Percentiles rank a stretch among this genome's conserved stretches.
These are phyloP conservation scores for Leptographium lundbergii DNA, from an alignment of 2,329 filamentous ascomycete species.

Conservation along the genomic window DNA sequence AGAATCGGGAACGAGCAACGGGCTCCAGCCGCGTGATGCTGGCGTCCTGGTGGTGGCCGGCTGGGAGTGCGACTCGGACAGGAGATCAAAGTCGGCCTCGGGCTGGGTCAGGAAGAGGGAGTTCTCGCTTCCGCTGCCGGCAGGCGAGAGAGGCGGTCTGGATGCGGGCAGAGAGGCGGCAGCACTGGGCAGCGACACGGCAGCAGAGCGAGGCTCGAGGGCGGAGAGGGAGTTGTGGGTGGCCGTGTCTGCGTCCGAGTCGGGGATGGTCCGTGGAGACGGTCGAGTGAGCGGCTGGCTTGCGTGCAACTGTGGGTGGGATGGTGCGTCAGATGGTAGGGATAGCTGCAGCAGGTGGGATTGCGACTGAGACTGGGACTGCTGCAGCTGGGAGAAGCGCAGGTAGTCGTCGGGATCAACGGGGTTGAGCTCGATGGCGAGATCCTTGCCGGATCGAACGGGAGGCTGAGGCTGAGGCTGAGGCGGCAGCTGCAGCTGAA, in stretches of 20 bases:
- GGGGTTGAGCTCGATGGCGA: constrained; percentile 2
- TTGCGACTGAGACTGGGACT: background rate
- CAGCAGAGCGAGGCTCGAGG: background rate
- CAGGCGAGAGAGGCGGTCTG: background rate
- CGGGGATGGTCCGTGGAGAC: constrained; percentile 8
- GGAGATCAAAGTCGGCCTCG: constrained; percentile 3
- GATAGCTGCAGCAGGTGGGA: background rate
- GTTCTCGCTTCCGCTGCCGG: too few species aligned
- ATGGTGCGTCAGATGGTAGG: too few species aligned
- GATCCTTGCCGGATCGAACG: background rate
- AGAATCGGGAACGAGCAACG: background rate
- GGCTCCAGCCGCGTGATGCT: background rate
- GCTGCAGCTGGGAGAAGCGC: background rate
- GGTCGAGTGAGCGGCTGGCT: background rate
- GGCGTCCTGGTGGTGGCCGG: background rate
- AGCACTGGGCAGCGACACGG: background rate
- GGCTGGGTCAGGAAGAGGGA: constrained; percentile 9
- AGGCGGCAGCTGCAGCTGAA: background rate
- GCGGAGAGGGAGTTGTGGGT: background rate
- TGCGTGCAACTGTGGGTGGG: too few species aligned
- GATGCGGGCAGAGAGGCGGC: background rate
- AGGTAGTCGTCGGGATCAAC: constrained; percentile 5
- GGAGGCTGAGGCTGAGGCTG: background rate
- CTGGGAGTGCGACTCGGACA: background rate
- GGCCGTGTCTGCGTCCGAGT: constrained; percentile 4